Evolutionary conservation across 164 flowering plant species (phyloP).

Genomic region (Vitis vinifera): ASM3070453v1 NC_081815.1:1597001-1597500

Average conservation of each 20-base stretch:
- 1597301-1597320: no score
- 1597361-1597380: slow-evolving; percentile 32
- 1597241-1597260: slow-evolving; percentile 68
- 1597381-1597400: slow-evolving; percentile 72
- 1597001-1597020: slow-evolving; percentile 53
- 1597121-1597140: no score
- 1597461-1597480: slow-evolving; percentile 59
- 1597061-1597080: slow-evolving; percentile 65
- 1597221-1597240: slow-evolving; percentile 79
- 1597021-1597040: slow-evolving; percentile 71
- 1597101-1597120: slow-evolving; percentile 35
- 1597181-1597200: neutral
- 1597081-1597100: slow-evolving; percentile 79
- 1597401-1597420: slow-evolving; percentile 65
- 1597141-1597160: neutral
- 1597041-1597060: slow-evolving; percentile 69
- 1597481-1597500: slow-evolving; percentile 64
- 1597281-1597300: slow-evolving; percentile 13
- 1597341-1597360: neutral
- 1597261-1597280: slow-evolving; percentile 71
- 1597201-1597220: slow-evolving; percentile 62
- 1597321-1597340: neutral
- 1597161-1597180: neutral
- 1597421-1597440: slow-evolving; percentile 52
- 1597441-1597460: slow-evolving; percentile 62